Conservation (phyloP, 768 basidiomycete species). For the Suillus placidus region DNA sequence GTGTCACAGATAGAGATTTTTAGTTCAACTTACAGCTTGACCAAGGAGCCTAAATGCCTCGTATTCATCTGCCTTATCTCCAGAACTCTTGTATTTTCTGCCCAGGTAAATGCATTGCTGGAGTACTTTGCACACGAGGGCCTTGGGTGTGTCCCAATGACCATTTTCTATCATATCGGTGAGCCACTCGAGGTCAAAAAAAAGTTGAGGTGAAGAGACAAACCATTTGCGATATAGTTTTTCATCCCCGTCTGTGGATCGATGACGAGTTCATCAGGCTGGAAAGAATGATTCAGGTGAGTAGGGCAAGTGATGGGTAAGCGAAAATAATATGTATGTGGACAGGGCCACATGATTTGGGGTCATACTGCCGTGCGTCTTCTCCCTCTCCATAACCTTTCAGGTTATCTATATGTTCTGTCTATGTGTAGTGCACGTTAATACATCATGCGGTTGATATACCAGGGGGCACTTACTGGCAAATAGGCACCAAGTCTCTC, state of each 20-base stretch:
- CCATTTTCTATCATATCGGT: conserved; percentile 52
- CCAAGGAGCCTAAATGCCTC: conserved; percentile 84
- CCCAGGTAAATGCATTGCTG: conserved; percentile 81
- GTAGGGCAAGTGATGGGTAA: background rate
- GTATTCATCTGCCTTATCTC: conserved; percentile 69
- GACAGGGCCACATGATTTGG: conserved; percentile 78
- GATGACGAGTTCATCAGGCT: conserved; percentile 83
- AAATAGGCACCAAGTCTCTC: conserved; percentile 86
- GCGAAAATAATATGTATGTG: conserved; percentile 48
- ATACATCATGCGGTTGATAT: background rate
- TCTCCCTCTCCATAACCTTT: conserved; percentile 86
- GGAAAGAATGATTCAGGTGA: conserved; percentile 5
- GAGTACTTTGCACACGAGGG: conserved; percentile 71
- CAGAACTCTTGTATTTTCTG: conserved; percentile 58
- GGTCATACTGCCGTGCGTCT: conserved; percentile 79
- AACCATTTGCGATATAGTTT: conserved; percentile 89
- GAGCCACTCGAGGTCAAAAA: background rate
- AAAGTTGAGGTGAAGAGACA: background rate
- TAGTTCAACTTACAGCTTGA: conserved; percentile 48
- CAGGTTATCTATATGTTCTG: conserved; percentile 91
- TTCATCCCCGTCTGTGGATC: conserved; percentile 91
- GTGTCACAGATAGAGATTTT: background rate
- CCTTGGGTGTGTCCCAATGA: conserved; percentile 87
- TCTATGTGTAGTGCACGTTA: conserved; percentile 40
- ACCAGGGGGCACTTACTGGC: conserved; percentile 50